Evolutionary conservation across 768 basidiomycete genomes (phyloP).

Genomic region (Boletus vermiculosoides): DNA sequence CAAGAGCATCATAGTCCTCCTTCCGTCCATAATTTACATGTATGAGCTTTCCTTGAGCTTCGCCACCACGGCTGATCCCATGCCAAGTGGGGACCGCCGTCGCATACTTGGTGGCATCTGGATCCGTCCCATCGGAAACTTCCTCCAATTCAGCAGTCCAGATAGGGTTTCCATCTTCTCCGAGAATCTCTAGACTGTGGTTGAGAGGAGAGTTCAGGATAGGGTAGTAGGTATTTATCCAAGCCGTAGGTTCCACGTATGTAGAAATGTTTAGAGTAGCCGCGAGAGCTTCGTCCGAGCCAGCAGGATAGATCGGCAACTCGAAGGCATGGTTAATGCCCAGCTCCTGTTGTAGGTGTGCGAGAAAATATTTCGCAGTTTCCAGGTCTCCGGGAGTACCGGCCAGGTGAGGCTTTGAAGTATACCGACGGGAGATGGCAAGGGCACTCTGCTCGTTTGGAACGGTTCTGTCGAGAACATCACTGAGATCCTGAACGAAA

Average conservation of each 20-base stretch:
- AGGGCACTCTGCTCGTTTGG: slow-evolving; percentile 51
- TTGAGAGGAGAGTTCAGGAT: slow-evolving; percentile 67
- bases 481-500: background rate
- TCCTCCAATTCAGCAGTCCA: slow-evolving; percentile 70
- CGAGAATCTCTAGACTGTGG: slow-evolving; percentile 53
- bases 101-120: slow-evolving; percentile 56
- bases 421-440: slow-evolving; percentile 49
- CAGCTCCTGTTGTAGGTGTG: slow-evolving; percentile 51
- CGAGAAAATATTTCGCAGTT: slow-evolving; percentile 56
- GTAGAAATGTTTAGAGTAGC: slow-evolving; percentile 51
- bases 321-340: slow-evolving; percentile 33
- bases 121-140: slow-evolving; percentile 61
- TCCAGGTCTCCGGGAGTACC: slow-evolving; percentile 54
- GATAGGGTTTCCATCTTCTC: slow-evolving; percentile 44
- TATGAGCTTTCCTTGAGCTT: slow-evolving; percentile 57
- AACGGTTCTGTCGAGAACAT: slow-evolving; percentile 39
- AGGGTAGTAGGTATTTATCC: slow-evolving; percentile 75
- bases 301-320: slow-evolving; percentile 54
- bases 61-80: slow-evolving; percentile 65
- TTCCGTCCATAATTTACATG: slow-evolving; percentile 60
- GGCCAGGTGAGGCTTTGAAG: slow-evolving; percentile 59
- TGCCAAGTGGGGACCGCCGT: slow-evolving; percentile 66
- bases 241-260: slow-evolving; percentile 45
- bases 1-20: slow-evolving; percentile 62
- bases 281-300: slow-evolving; percentile 49